Base-by-base conservation (phyloP, 345 rosid genomes). In the Trapa incisa region DNA sequence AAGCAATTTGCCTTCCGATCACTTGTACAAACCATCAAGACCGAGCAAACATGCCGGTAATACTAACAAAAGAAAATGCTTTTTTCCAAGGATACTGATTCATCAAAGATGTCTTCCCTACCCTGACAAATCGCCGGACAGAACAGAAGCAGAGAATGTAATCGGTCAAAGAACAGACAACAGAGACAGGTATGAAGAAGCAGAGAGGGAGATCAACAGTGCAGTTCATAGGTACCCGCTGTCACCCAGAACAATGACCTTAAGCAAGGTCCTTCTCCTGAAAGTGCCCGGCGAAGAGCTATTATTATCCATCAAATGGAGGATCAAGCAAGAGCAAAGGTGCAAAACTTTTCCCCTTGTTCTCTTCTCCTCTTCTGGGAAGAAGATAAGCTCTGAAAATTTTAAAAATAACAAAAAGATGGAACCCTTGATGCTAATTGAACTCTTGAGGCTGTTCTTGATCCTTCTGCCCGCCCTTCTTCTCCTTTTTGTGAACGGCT, bases 51-150 rank as follows among this genome's bases (percentile, higher is more conserved):
- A 7, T 36, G 53, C 12, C 4, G 65, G 6, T 52, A 50, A 54
- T 14, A 38, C 9, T 37, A 14, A 48, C 4, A 0, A 22, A 16
- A 53, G 3, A 22, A 16, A 53, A 1, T 52, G 61, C 61, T 37
- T 47, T 39, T 17, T 22, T 22, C 29, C 67, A 41, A 68, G 94
- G 91, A 91, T 89, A 89, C 97, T 78, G 97, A 71, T 89, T 89
- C 97, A 87, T 83, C 86, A 89, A 71, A 41, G 94, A 92, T 8
- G 96, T 89, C 85, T 89, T 92, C 54, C 98, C 98, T 45, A 92
- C 98, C 74, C 98, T 92, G 86, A 76, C 71, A 65, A 71, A 22
- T 22, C 29, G 29, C 29, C 38, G 43, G 33, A 7, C 42, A 62
- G 58, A 22, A 3, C 45, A 47, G 15, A 50, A 14, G 50, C 38